Evolutionary conservation across 179 eudicot species (phyloP).

Genomic region (Silene noctiflora): DNA sequence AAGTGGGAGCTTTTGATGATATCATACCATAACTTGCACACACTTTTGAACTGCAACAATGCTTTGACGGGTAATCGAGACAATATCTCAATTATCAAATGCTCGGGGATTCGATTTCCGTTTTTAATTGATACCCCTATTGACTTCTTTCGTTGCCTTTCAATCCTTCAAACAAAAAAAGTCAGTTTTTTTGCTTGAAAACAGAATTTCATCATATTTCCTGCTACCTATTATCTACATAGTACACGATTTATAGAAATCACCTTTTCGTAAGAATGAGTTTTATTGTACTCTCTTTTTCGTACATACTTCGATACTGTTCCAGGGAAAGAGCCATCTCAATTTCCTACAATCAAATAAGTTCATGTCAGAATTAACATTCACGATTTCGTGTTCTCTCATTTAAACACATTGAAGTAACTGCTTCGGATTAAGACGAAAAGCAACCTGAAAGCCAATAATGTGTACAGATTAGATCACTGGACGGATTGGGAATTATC

Average conservation of each 20-base stretch:
- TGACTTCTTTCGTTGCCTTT: neutral
- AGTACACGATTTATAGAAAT: neutral
- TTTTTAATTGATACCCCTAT: neutral
- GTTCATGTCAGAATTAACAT: too few species aligned
- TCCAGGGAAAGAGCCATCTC: constrained; percentile 11
- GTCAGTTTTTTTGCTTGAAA: too few species aligned
- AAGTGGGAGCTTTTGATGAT: constrained; percentile 10
- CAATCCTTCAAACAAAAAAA: neutral
- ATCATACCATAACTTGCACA: constrained; percentile 18
- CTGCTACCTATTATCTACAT: too few species aligned
- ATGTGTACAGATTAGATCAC: too few species aligned
- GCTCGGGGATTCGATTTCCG: neutral
- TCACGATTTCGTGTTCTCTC: too few species aligned
- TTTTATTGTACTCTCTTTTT: neutral
- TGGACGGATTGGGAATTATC: too few species aligned
- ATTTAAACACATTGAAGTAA: too few species aligned
- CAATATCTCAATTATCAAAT: constrained; percentile 17
- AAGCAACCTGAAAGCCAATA: too few species aligned
- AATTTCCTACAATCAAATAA: neutral
- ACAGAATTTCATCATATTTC: neutral
- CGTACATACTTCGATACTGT: neutral
- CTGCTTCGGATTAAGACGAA: too few species aligned
- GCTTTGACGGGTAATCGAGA: constrained; percentile 10
- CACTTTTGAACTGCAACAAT: neutral
- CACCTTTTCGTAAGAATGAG: constrained; percentile 8